Evolutionary conservation across 208 protist species (phyloP), one percentile per base, ranked within the genome.

Genomic region (Leishmania martiniquensis): DNA sequence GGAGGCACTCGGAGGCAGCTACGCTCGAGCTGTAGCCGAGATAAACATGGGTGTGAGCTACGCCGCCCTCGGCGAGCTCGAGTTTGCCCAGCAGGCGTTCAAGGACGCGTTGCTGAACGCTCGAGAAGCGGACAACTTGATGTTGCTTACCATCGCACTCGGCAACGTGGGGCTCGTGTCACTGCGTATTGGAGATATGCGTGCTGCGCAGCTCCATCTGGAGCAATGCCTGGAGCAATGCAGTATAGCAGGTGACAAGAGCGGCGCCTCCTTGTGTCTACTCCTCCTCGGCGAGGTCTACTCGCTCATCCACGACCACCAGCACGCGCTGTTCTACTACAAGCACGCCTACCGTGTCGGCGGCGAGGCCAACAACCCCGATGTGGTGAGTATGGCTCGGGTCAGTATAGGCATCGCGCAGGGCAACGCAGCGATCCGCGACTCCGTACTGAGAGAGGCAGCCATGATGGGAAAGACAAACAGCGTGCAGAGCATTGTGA

Each of bases 31-130:
- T n/a, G 91, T 98, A 29, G 91, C 93, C 32, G 82, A 95, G 79
- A 95, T 91, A 52, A 98, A 98, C 81, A 93, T 97, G 89, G 93
- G 87, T 17, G 88, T 98, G 45, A 86, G 86, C 77, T 98, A 98
- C 74, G 80, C 86, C 34, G 93, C 91, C 13, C 80, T 97, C n/a
- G 89, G 87, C 6, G 93, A 98, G 75, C 79, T 93, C 1, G 84
- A 91, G 74, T 97, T 94, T 76, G 95, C 95, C 6, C 83, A 86
- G 72, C 83, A 91, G 52, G 93, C 93, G 22, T 87, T 96, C 77
- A 82, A 88, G 55, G 95, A 98, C 71, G 91, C 92, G 0, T 76
- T 96, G 20, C 71, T 77, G 47, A 93, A 92, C 77, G 90, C 92
- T 25, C 76, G 86, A 29, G 85, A 85, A 42, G 88, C 87, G n/a